These are phyloP conservation scores for Ogataea methanolica DNA, from an alignment of 805 yeast species.

Conservation along the genomic window DNA sequence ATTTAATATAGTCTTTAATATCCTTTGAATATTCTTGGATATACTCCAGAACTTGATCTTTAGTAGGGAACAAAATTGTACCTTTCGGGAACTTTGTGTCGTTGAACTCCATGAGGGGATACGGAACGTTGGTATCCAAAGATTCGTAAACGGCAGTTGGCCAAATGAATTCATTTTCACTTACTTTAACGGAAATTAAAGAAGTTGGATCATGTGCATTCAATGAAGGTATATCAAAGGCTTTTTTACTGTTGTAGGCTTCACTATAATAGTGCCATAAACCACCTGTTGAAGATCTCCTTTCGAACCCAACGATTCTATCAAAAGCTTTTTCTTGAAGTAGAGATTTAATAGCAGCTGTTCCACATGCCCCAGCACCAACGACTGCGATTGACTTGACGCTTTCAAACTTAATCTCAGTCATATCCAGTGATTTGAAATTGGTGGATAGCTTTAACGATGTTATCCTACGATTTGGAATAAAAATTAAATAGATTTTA, in stretches of 20 bases:
- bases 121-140: constrained; percentile 67
- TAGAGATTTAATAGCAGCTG: constrained; percentile 62
- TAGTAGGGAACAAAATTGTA: constrained; percentile 49
- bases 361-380: constrained; percentile 78
- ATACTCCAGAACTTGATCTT: constrained; percentile 56
- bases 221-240: constrained; percentile 20
- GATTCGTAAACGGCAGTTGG: constrained; percentile 58
- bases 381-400: constrained; percentile 48
- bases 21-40: constrained; percentile 46
- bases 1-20: constrained; percentile 35
- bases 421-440: not conserved
- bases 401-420: constrained; percentile 1
- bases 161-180: constrained; percentile 29
- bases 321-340: constrained; percentile 44
- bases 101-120: constrained; percentile 61
- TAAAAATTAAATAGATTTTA: not conserved
- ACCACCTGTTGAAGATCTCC: constrained; percentile 63
- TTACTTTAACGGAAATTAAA: constrained; percentile 6
- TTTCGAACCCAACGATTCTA: constrained; percentile 54
- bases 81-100: constrained; percentile 44
- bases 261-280: constrained; percentile 61
- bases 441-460: not conserved
- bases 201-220: constrained; percentile 18
- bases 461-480: not conserved
- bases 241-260: constrained; percentile 2